These are phyloP conservation scores for Platanthera guangdongensis DNA, from an alignment of 106 monocot species.

Conservation along the genomic window DNA sequence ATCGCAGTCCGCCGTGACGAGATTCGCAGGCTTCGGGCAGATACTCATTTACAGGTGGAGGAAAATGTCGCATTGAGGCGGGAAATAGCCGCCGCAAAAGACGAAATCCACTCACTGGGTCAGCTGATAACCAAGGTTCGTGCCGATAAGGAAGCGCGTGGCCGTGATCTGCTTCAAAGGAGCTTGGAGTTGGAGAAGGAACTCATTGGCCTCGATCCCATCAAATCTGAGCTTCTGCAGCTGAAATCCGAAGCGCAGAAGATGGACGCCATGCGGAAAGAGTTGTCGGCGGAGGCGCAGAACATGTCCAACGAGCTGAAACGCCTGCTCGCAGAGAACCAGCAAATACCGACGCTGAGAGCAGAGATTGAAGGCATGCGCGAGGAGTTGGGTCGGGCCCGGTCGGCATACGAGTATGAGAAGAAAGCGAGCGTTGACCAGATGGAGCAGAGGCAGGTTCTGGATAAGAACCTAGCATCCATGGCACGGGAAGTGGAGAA, in stretches of 20 bases:
- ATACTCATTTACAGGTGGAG: constrained; percentile 34
- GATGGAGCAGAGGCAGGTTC: constrained; percentile 43
- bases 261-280: constrained; percentile 27
- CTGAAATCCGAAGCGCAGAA: constrained; percentile 33
- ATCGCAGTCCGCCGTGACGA: constrained; percentile 25
- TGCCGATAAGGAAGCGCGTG: constrained; percentile 44
- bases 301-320: constrained; percentile 36
- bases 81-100: constrained; percentile 21
- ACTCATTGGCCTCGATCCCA: constrained; percentile 33
- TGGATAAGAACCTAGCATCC: constrained; percentile 59
- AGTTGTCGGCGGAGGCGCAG: constrained; percentile 32
- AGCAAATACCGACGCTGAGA: constrained; percentile 27
- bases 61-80: constrained; percentile 39
- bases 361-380: constrained; percentile 32
- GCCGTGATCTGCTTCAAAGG: constrained; percentile 44
- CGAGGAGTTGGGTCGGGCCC: constrained; percentile 35
- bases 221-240: constrained; percentile 34
- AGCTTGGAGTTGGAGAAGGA: constrained; percentile 49
- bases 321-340: constrained; percentile 32
- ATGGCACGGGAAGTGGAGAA: constrained; percentile 71
- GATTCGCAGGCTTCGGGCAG: constrained; percentile 32
- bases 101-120: constrained; percentile 31
- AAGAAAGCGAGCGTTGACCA: constrained; percentile 44
- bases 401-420: constrained; percentile 39
- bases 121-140: constrained; percentile 35